phyloP scores from a whole-genome alignment of 1,284 basidiomycete genomes.

The Malassezia psittaci region DNA sequence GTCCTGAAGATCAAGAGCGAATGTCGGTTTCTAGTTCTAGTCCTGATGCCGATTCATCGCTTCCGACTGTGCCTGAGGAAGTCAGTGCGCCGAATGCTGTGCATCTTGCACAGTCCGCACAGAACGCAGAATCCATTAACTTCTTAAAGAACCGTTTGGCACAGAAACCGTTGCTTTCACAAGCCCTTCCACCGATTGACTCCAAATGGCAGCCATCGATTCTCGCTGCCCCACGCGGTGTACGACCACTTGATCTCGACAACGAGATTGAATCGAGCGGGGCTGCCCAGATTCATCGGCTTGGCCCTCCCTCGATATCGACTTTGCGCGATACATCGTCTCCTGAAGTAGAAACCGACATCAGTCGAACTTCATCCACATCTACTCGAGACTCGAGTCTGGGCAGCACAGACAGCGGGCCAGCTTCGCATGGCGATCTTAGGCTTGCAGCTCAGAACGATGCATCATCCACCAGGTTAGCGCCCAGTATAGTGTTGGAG shows the following conservation, averaged over 20 bases:
- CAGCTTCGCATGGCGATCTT: no score
- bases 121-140: not conserved
- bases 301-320: not conserved
- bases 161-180: not conserved
- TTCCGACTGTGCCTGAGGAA: not conserved
- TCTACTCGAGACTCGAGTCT: conserved; percentile 28
- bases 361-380: conserved; percentile 38
- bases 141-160: not conserved
- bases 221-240: not conserved
- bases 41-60: not conserved
- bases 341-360: conserved; percentile 27
- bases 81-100: not conserved
- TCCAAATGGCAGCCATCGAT: not conserved
- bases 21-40: not conserved
- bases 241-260: not conserved
- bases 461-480: not conserved
- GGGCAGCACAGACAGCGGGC: not conserved
- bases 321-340: conserved; percentile 6
- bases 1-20: not conserved
- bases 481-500: not conserved
- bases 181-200: not conserved
- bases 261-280: not conserved
- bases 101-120: not conserved
- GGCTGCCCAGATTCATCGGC: not conserved
- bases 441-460: no score